Percentiles rank a stretch among this genome's conserved stretches.
phyloP scores from a whole-genome alignment of 306 rosid species.

The Cajanus cajan region DNA sequence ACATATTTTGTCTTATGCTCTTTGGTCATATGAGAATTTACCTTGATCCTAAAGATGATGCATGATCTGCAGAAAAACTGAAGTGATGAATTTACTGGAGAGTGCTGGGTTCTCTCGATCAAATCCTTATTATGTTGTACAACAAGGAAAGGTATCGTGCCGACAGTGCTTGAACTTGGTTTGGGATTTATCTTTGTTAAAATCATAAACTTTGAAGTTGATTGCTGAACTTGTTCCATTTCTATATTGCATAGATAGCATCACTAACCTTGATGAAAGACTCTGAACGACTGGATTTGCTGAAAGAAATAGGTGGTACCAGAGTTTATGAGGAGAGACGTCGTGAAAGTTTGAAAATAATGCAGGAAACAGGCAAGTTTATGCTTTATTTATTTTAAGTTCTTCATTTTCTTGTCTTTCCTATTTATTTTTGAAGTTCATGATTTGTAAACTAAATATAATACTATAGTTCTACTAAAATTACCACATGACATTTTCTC shows the following conservation, averaged over 20 bases:
- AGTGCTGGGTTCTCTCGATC: constrained; percentile 99
- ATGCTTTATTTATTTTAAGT: not conserved
- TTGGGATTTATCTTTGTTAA: constrained; percentile 23
- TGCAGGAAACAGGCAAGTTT: constrained; percentile 90
- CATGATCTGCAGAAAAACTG: constrained; percentile 71
- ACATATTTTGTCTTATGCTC: not conserved
- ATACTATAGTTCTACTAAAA: not conserved
- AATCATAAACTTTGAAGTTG: constrained; percentile 10
- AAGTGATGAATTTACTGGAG: constrained; percentile 97
- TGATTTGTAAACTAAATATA: not conserved
- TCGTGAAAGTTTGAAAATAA: constrained; percentile 93
- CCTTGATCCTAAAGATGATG: not conserved
- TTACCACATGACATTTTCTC: not conserved
- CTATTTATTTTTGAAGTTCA: constrained; percentile 1
- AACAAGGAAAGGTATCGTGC: constrained; percentile 87
- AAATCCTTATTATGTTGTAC: constrained; percentile 98
- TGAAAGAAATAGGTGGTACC: constrained; percentile 98
- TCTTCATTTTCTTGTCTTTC: not conserved
- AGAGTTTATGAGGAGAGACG: constrained; percentile 98
- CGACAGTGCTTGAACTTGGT: constrained; percentile 18
- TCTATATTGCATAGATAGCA: constrained; percentile 61
- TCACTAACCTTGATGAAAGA: constrained; percentile 95
- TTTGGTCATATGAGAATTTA: constrained; percentile 5
- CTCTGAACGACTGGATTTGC: constrained; percentile 87
- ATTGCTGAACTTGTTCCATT: not conserved